Base-by-base conservation (phyloP, 345 rosid species). In the Abelmoschus esculentus region DNA sequence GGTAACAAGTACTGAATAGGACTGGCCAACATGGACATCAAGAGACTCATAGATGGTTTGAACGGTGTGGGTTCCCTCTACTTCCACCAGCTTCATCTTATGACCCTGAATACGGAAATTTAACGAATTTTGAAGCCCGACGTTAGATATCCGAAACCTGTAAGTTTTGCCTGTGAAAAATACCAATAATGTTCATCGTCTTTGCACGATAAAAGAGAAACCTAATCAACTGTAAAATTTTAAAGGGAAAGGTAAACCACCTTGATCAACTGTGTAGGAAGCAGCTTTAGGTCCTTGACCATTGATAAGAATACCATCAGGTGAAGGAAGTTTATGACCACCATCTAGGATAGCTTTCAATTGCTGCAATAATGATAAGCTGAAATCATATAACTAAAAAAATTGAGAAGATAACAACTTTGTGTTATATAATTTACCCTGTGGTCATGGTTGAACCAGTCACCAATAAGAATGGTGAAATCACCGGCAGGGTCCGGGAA, bases 21-120 rank as follows among this genome's bases (percentile, higher is more conserved):
- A 89, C 55, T 93, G 98, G 6, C 97, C 96, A 52, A 89, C 90
- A 49, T 89, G 97, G 52, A 93, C 74, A 71, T 91, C 98, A 15
- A 93, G 79, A 0, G 90, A 85, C 2, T 85, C 72, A 72, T 86
- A 87, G 17, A 77, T 66, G 60, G 84, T 79, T 72, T 93, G 98
- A 19, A 89, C 56, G 0, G 98, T 89, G 76, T 93, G 96, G 15
- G 95, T 90, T 26, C 98, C 98, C 62, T 93, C 97, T 0, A 89
- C 96, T 79, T 93, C 98, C 3, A 93, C 92, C 40, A 93, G 85
- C 79, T 80, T 83, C 92, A 93, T 76, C 34, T 54, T 71, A 82
- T 93, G 98, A 31, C 87, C 92, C 31, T 79, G 82, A 54, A 93
- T 83, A 2, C 87, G 83, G 60, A 93, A 86, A 71, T 86, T 91